phyloP scores from a whole-genome alignment of 2,329 filamentous ascomycete genomes.

The Torrubiella hemipterigena region DNA sequence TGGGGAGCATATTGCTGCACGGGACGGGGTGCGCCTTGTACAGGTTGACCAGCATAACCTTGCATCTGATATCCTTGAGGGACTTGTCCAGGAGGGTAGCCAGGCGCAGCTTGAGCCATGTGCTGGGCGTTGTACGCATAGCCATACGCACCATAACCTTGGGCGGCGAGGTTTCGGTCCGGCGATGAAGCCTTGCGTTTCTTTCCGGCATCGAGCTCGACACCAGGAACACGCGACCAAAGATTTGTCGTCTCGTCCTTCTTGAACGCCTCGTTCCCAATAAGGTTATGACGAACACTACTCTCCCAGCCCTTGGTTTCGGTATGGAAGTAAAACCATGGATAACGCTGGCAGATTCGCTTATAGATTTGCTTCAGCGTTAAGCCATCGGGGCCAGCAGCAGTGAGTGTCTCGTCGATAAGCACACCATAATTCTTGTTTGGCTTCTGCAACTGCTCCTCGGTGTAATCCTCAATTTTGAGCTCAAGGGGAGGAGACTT shows the following conservation, averaged over 20 bases:
- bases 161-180: conserved; percentile 29
- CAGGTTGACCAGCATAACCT: conserved; percentile 13
- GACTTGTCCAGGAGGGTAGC: conserved; percentile 21
- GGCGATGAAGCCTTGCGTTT: conserved; percentile 44
- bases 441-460: conserved; percentile 47
- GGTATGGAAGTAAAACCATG: conserved; percentile 47
- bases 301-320: conserved; percentile 56
- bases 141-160: conserved; percentile 24
- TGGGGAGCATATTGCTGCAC: conserved; percentile 3
- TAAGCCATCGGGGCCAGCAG: conserved; percentile 39
- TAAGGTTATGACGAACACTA: conserved; percentile 51
- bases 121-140: conserved; percentile 23
- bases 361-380: conserved; percentile 53
- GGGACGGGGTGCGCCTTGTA: conserved; percentile 14
- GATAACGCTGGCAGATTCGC: conserved; percentile 44
- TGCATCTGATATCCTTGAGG: conserved; percentile 21
- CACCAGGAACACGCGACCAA: conserved; percentile 45
- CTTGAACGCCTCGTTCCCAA: conserved; percentile 48
- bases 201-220: conserved; percentile 49
- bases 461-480: conserved; percentile 40
- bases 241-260: conserved; percentile 44
- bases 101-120: conserved; percentile 17
- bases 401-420: conserved; percentile 47
- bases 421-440: conserved; percentile 51
- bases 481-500: conserved; percentile 50